These are phyloP conservation scores for Aureobasidium vineae DNA, from an alignment of 2,329 filamentous ascomycete species.

Conservation along the genomic window DNA sequence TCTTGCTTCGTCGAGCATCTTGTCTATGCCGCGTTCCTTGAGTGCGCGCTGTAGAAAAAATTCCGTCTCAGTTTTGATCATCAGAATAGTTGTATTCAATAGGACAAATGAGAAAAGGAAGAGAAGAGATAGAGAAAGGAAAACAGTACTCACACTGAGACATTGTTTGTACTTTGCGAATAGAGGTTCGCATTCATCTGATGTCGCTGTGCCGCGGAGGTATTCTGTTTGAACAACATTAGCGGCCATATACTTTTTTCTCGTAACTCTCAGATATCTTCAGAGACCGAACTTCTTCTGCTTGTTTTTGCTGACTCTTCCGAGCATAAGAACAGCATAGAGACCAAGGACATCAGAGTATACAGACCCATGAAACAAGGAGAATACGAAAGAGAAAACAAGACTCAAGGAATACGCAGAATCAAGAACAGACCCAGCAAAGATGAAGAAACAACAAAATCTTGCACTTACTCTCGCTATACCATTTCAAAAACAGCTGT, in stretches of 20 bases:
- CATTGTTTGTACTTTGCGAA: conserved; percentile 90
- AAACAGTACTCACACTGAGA: conserved; percentile 62
- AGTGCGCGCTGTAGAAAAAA: conserved; percentile 65
- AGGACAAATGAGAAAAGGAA: background rate
- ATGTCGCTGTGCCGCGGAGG: conserved; percentile 75
- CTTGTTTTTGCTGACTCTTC: too few species aligned
- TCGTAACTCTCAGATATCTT: background rate
- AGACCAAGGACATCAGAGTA: too few species aligned
- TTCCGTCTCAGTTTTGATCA: conserved; percentile 26
- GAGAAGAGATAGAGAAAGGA: background rate
- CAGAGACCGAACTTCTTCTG: too few species aligned
- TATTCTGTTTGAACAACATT: conserved; percentile 59
- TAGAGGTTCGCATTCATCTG: conserved; percentile 79
- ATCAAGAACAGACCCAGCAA: background rate
- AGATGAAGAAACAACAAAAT: background rate
- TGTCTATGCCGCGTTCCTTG: conserved; percentile 87
- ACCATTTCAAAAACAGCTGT: conserved; percentile 98
- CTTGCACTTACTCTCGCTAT: conserved; percentile 79
- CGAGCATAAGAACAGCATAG: too few species aligned
- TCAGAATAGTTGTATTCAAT: too few species aligned
- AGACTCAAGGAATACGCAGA: too few species aligned
- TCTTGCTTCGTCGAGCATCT: conserved; percentile 84
- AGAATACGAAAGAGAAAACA: too few species aligned
- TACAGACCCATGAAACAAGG: too few species aligned
- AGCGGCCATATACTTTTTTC: too few species aligned